These are phyloP conservation scores for Ganoderma meredithae DNA, from an alignment of 1,284 basidiomycete genomes.

Conservation along the genomic window DNA sequence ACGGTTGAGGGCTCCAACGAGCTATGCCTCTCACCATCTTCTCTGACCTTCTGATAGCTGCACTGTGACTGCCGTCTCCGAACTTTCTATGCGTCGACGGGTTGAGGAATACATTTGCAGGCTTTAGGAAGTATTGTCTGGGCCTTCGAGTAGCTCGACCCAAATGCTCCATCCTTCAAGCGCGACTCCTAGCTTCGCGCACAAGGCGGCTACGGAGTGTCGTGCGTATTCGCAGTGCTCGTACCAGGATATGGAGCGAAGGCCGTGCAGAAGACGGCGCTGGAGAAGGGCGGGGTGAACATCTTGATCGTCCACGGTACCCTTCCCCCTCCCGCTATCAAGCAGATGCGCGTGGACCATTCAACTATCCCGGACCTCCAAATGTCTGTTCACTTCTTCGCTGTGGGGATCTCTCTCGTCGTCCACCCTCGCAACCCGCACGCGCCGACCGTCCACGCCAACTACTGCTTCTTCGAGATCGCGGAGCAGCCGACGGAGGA, in stretches of 20 bases:
- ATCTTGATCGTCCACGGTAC: slow-evolving; percentile 92
- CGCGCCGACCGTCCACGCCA: slow-evolving; percentile 93
- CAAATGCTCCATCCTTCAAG: slow-evolving; percentile 75
- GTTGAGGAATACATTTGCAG: no score
- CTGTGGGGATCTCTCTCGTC: slow-evolving; percentile 90
- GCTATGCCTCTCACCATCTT: no score
- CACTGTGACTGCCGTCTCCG: no score
- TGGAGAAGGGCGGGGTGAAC: slow-evolving; percentile 98
- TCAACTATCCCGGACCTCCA: slow-evolving; percentile 73
- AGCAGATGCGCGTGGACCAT: slow-evolving; percentile 96
- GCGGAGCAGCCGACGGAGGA: slow-evolving; percentile 56
- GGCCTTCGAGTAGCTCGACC: slow-evolving; percentile 86
- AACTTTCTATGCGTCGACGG: no score
- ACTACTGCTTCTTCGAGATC: slow-evolving; percentile 98
- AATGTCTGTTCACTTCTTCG: slow-evolving; percentile 87
- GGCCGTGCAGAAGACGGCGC: slow-evolving; percentile 53
- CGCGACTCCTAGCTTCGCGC: slow-evolving; percentile 89
- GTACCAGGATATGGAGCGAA: slow-evolving; percentile 39
- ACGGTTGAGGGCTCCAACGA: no score
- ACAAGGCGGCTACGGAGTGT: slow-evolving; percentile 87
- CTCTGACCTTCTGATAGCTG: no score
- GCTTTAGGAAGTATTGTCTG: no score
- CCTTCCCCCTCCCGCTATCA: slow-evolving; percentile 90
- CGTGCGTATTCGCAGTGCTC: slow-evolving; percentile 85
- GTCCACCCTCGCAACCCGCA: slow-evolving; percentile 94